phyloP scores from a whole-genome alignment of 1,139 yeast species.

The Nematodospora anomalae region DNA sequence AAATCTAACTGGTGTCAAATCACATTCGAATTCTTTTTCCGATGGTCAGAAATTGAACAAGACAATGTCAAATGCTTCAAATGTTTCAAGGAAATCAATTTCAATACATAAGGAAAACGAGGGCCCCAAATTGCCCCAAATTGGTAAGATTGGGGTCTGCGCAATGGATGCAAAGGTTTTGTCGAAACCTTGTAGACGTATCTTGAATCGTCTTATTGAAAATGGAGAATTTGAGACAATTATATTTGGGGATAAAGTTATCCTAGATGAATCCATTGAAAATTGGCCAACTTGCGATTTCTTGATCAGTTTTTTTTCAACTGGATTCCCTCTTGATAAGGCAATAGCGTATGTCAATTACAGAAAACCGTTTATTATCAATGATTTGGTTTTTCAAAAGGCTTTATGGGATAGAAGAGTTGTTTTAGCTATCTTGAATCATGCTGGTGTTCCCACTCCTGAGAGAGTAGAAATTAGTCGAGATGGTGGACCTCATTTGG shows the following conservation, averaged over 20 bases:
- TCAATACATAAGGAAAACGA: conserved; percentile 38
- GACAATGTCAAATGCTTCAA: conserved; percentile 38
- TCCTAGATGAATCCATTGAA: conserved; percentile 87
- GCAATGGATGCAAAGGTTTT: conserved; percentile 98
- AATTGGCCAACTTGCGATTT: conserved; percentile 99
- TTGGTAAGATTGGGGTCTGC: conserved; percentile 96
- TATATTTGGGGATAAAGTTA: conserved; percentile 96
- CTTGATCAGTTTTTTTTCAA: conserved; percentile 87
- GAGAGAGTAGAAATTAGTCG: conserved; percentile 82
- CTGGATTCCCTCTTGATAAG: conserved; percentile 94
- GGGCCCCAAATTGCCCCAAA: conserved; percentile 60
- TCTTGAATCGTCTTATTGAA: conserved; percentile 81
- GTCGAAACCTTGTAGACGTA: conserved; percentile 92
- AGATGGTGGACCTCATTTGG: conserved; percentile 94
- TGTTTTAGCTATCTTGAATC: conserved; percentile 78
- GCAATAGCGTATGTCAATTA: conserved; percentile 89
- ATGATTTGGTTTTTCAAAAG: conserved; percentile 88
- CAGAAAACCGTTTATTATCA: conserved; percentile 85
- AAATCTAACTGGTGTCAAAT: conserved; percentile 8
- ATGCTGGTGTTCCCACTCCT: conserved; percentile 87
- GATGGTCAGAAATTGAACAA: conserved; percentile 25
- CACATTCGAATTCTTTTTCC: conserved; percentile 12
- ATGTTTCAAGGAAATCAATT: conserved; percentile 43
- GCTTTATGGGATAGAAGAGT: conserved; percentile 95
- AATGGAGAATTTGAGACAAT: conserved; percentile 96